Evolutionary conservation across 1,284 basidiomycete genomes (phyloP).

Genomic region (Rhodotorula sp.): DNA sequence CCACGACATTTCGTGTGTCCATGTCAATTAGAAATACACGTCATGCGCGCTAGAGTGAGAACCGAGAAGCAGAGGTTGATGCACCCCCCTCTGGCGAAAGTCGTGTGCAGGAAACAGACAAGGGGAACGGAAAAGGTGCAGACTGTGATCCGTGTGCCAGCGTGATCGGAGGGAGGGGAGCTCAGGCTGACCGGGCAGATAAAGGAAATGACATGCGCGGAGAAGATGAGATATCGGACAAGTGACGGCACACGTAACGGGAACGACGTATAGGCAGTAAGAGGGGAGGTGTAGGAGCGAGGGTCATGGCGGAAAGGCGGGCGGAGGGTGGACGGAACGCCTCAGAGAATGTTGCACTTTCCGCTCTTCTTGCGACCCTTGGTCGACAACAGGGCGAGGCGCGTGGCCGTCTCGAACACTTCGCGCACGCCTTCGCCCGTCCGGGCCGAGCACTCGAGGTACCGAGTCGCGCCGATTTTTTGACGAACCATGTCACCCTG

Average conservation of each 20-base stretch:
- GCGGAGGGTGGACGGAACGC: neutral
- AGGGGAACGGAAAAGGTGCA: neutral
- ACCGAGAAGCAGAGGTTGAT: neutral
- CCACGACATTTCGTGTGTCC: neutral
- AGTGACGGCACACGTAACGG: neutral
- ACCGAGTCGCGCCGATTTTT: conserved; percentile 86
- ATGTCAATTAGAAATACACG: neutral
- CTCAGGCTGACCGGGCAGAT: neutral
- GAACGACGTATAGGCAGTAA: neutral
- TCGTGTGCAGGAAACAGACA: too few species aligned
- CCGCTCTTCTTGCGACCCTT: conserved; percentile 69
- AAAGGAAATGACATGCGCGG: too few species aligned
- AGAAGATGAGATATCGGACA: neutral
- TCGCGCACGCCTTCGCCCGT: conserved; percentile 83
- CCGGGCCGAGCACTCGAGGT: conserved; percentile 94
- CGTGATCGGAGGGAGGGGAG: neutral
- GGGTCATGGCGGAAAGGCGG: neutral
- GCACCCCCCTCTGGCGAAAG: too few species aligned
- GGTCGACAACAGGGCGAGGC: conserved; percentile 48
- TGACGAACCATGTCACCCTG: conserved; percentile 77
- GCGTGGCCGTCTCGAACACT: conserved; percentile 79
- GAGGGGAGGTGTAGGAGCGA: neutral
- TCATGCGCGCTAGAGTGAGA: neutral
- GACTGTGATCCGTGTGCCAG: neutral
- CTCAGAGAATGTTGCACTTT: conserved; percentile 73